Evolutionary conservation across 2,329 filamentous ascomycete genomes (phyloP), one percentile per base, ranked within the genome.

Genomic region (Penicillium sp.): DNA sequence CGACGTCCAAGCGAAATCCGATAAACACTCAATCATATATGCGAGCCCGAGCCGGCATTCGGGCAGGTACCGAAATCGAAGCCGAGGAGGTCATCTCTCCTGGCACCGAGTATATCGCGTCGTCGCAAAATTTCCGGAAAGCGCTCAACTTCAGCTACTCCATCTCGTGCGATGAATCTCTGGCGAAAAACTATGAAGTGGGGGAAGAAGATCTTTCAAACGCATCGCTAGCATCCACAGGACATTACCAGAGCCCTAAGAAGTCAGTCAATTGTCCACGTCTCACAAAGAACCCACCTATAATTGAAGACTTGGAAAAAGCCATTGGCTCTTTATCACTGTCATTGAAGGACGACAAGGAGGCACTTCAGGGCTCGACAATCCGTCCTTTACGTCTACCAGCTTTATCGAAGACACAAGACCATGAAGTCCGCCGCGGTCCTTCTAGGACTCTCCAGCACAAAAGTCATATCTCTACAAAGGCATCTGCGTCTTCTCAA

Each of bases 61-160:
- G 54, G 16, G 38, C 43, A 3, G 44, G 47, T 8, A 49, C 47
- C 18, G 57, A 45, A 8, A 29, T 45, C 21, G 60, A 59, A 3
- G 10, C 55, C 21, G 58, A 61, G 18, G 56, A 53, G 15, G 23
- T 58, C 18, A 50, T 54, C 6, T 10, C 47, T 4, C 39, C 50
- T 38, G 16, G 15, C 18, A 15, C 47, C 23, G 57, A 59, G 6
- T 18, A 38, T 21, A 36, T 28, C 18, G 29, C 45, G 9, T 47
- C 57, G 12, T 42, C 54, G 26, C 33, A 41, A 13, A 15, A 49
- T 7, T 18, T 38, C n/a, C 33, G 47, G 4, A 41, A 34, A 12
- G 52, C 47, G 34, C 53, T 65, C 26, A 62, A 46, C 15, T 58
- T 68, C 23, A 67, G 63, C 31, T 64, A 63, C 46, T 64, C 64